These are phyloP conservation scores for Colletotrichum theobromicola DNA, from an alignment of 2,329 filamentous ascomycete species.

Conservation along the genomic window DNA sequence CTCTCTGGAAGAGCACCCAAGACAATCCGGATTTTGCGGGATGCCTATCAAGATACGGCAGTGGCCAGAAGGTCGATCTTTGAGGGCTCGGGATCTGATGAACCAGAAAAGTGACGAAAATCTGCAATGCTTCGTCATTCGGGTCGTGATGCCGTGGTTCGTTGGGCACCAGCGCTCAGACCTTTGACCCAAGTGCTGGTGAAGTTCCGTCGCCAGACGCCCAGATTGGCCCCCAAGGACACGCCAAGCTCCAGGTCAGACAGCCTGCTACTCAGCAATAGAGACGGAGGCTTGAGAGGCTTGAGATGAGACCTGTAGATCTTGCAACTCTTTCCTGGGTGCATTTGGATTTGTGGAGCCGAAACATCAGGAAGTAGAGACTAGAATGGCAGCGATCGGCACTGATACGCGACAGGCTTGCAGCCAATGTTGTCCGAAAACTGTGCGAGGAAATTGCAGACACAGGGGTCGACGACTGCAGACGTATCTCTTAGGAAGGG, in stretches of 20 bases:
- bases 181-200: not conserved
- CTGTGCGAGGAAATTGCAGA: slow-evolving; percentile 9
- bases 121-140: not conserved
- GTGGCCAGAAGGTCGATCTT: not conserved
- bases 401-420: not conserved
- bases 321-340: slow-evolving; percentile 5
- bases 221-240: slow-evolving; percentile 1
- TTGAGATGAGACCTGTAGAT: slow-evolving; percentile 20
- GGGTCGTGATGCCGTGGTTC: not conserved
- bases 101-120: not conserved
- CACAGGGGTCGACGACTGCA: not conserved
- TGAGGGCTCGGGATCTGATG: not conserved
- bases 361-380: not conserved
- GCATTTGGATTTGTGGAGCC: slow-evolving; percentile 12
- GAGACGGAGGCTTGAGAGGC: slow-evolving; percentile 6
- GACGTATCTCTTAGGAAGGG: not conserved
- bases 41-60: not conserved
- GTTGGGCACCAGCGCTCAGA: slow-evolving; percentile 13
- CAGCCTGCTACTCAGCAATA: not conserved
- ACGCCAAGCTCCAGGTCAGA: not conserved
- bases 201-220: not conserved
- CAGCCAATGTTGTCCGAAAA: slow-evolving; percentile 2
- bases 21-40: not conserved
- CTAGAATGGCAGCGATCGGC: slow-evolving; percentile 10
- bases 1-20: not conserved